Evolutionary conservation across 2,329 filamentous ascomycete species (phyloP).

Genomic region (Fusarium beomiforme): DNA sequence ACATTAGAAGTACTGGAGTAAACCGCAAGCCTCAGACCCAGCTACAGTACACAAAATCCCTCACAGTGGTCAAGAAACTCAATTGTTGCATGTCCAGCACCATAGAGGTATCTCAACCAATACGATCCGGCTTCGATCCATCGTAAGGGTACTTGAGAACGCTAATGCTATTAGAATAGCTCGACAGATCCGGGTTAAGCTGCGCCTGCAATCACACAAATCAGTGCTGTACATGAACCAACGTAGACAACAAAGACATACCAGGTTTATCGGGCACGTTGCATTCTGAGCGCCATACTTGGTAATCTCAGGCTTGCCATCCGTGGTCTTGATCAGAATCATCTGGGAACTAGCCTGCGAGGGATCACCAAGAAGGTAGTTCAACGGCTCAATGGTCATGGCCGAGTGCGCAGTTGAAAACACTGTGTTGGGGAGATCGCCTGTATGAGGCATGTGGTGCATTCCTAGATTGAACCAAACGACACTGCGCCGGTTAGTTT

Average conservation of each 20-base stretch:
- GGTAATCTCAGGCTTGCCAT: not conserved
- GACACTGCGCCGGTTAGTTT: not conserved
- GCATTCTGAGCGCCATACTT: not conserved
- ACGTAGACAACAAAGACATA: not conserved
- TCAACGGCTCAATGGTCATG: not conserved
- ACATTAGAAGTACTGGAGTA: not conserved
- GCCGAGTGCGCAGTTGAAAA: not conserved
- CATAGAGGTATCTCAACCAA: not conserved
- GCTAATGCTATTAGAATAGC: not conserved
- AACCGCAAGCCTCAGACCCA: not conserved
- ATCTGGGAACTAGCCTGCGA: not conserved
- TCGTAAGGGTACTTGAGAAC: not conserved
- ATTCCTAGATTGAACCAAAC: not conserved
- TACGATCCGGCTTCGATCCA: slow-evolving; percentile 2
- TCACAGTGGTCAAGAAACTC: too few relatives aligned
- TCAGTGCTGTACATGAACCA: not conserved
- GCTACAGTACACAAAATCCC: not conserved
- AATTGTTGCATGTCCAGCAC: fast-evolving
- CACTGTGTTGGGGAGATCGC: slow-evolving; percentile 1
- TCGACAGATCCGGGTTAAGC: not conserved
- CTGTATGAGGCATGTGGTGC: slow-evolving; percentile 12
- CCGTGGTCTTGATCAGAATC: not conserved
- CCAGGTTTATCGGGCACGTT: not conserved
- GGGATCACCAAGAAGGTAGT: not conserved
- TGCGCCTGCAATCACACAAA: not conserved